These are phyloP conservation scores for Penicillium longicatenatum DNA, from an alignment of 495 filamentous ascomycete species.

Conservation along the genomic window DNA sequence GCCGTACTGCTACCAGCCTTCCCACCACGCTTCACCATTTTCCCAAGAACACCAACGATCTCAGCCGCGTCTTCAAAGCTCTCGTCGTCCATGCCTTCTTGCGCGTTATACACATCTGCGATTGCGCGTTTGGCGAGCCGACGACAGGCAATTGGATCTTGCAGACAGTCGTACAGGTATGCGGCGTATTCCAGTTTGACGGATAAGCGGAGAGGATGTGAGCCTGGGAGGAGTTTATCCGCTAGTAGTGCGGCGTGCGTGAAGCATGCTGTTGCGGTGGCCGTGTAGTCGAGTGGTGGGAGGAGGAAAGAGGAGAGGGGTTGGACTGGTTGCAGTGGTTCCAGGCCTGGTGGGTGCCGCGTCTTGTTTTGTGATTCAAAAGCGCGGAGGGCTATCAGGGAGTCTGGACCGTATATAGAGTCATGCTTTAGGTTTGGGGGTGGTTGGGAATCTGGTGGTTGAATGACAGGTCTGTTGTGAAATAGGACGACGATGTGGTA, in stretches of 20 bases:
- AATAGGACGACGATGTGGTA: slow-evolving; percentile 97
- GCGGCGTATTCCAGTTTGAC: slow-evolving; percentile 94
- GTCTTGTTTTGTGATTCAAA: slow-evolving; percentile 5
- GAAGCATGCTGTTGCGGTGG: slow-evolving; percentile 79
- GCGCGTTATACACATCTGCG: slow-evolving; percentile 84
- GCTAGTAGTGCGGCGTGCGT: slow-evolving; percentile 74
- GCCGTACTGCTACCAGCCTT: slow-evolving; percentile 38
- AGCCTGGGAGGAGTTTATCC: slow-evolving; percentile 74
- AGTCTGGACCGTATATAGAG: slow-evolving; percentile 32
- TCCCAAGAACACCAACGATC: slow-evolving; percentile 70
- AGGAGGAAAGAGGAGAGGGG: slow-evolving; percentile 67
- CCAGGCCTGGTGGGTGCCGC: slow-evolving; percentile 42
- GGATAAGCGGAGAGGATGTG: slow-evolving; percentile 85
- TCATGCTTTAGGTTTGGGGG: slow-evolving; percentile 29
- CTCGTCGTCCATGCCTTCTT: slow-evolving; percentile 90
- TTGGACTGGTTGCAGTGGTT: slow-evolving; percentile 48
- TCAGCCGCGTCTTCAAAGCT: slow-evolving; percentile 80
- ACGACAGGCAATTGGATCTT: slow-evolving; percentile 73
- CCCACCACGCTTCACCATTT: slow-evolving; percentile 72
- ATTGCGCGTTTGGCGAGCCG: slow-evolving; percentile 80
- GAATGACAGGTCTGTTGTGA: slow-evolving; percentile 72
- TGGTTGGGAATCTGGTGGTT: slow-evolving; percentile 43
- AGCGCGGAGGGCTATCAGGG: slow-evolving; percentile 12
- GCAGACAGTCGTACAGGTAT: slow-evolving; percentile 91
- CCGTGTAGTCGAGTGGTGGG: slow-evolving; percentile 79